Evolutionary conservation across 192 early-diverging fungal species (phyloP).

Genomic region (Linderina pennispora): DNA sequence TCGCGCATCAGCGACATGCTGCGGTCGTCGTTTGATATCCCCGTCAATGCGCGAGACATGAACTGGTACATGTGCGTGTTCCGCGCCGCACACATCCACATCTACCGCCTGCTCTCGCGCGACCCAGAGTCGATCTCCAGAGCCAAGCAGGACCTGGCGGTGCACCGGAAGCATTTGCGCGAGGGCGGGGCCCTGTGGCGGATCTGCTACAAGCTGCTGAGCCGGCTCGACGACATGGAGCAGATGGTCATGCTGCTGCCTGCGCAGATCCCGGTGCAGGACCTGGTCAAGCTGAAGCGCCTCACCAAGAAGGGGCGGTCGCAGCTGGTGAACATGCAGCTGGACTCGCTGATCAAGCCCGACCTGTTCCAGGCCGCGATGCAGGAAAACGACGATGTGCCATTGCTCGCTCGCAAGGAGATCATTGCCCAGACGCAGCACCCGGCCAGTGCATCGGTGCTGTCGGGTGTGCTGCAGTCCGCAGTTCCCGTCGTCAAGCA

Average conservation of each 20-base stretch:
- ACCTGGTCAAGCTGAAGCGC: constrained; percentile 36
- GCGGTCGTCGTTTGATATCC: constrained; percentile 40
- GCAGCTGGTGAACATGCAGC: constrained; percentile 46
- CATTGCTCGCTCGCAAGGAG: constrained; percentile 17
- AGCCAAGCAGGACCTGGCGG: constrained; percentile 45
- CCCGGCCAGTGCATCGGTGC: too few relatives aligned
- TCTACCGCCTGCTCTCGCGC: constrained; percentile 37
- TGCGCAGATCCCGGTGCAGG: constrained; percentile 39
- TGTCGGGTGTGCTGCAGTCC: too few relatives aligned
- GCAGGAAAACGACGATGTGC: constrained; percentile 35
- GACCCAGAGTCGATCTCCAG: constrained; percentile 32
- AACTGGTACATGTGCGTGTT: constrained; percentile 52
- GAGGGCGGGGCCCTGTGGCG: constrained; percentile 43
- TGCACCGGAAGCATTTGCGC: constrained; percentile 41
- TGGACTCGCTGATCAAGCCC: constrained; percentile 43
- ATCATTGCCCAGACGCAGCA: constrained; percentile 3
- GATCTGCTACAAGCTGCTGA: constrained; percentile 45
- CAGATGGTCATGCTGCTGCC: constrained; percentile 48
- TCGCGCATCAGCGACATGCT: constrained; percentile 42
- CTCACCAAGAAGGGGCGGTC: constrained; percentile 41
- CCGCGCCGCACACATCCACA: constrained; percentile 42
- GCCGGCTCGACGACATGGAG: constrained; percentile 47
- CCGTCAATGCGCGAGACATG: constrained; percentile 38
- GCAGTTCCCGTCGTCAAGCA: too few relatives aligned
- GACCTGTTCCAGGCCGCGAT: constrained; percentile 29